Evolutionary conservation across 768 basidiomycete genomes (phyloP).

Genomic region (Tricholoma matsutake): DNA sequence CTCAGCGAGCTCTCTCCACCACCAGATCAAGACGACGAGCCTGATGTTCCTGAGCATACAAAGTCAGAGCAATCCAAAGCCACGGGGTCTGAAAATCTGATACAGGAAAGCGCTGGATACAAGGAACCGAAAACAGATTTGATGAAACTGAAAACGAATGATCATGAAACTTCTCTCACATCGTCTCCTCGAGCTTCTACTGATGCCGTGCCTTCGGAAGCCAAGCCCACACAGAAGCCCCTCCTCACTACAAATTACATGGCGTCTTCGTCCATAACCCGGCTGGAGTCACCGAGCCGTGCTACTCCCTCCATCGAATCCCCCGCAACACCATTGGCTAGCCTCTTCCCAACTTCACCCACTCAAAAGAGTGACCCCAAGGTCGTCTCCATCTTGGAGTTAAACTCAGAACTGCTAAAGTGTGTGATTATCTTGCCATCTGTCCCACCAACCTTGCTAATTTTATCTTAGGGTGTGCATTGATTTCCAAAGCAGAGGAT

Average conservation of each 20-base stretch:
- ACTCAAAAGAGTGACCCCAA: slow-evolving; percentile 35
- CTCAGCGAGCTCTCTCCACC: slow-evolving; percentile 75
- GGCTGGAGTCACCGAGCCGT: not conserved
- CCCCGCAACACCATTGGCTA: slow-evolving; percentile 17
- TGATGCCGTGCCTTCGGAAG: slow-evolving; percentile 1
- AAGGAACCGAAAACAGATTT: not conserved
- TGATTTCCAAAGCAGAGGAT: slow-evolving; percentile 54
- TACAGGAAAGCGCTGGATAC: not conserved
- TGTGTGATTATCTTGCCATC: slow-evolving; percentile 22
- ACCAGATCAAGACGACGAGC: slow-evolving; percentile 53
- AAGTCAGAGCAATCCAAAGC: slow-evolving; percentile 18
- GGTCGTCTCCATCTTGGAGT: slow-evolving; percentile 57
- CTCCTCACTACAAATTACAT: not conserved
- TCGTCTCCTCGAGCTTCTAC: not conserved
- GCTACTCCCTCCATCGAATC: slow-evolving; percentile 8
- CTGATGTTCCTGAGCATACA: slow-evolving; percentile 24
- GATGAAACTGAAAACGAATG: not conserved
- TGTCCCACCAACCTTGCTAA: slow-evolving; percentile 6
- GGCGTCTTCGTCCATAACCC: not conserved
- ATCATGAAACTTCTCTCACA: not conserved
- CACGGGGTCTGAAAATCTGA: slow-evolving; percentile 11
- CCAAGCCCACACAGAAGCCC: slow-evolving; percentile 3
- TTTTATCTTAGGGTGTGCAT: slow-evolving; percentile 48
- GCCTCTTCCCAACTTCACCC: slow-evolving; percentile 11
- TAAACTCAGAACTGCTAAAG: slow-evolving; percentile 71